phyloP scores from a whole-genome alignment of 257 asterid species.

The Salvia hispanica region DNA sequence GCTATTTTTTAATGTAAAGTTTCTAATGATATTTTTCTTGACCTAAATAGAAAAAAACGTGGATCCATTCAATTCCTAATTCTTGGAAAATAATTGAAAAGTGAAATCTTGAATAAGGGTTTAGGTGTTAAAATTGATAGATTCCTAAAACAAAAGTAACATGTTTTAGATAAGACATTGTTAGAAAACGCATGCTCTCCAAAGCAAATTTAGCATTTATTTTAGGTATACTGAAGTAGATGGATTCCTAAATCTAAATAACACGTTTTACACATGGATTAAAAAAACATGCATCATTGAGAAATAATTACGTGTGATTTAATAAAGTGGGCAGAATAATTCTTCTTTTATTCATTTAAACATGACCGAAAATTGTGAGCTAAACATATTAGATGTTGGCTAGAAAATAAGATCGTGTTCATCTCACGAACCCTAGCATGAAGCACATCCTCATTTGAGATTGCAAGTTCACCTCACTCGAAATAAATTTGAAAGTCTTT shows the following conservation, averaged over 20 bases:
- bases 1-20: no score
- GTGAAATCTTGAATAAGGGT: not conserved
- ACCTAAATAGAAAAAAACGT: not conserved
- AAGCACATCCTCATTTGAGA: no score
- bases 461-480: no score
- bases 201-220: not conserved
- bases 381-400: no score
- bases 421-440: no score
- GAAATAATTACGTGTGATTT: not conserved
- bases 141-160: not conserved
- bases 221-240: conserved; percentile 9
- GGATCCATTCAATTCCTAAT: not conserved
- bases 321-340: no score
- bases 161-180: not conserved
- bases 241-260: conserved; percentile 1
- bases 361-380: no score
- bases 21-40: no score
- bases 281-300: not conserved
- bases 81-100: not conserved
- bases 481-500: no score
- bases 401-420: no score
- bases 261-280: conserved; percentile 6
- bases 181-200: not conserved
- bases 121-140: conserved; percentile 4
- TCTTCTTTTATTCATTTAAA: no score